Base-by-base conservation (phyloP, 768 basidiomycete genomes). In the Dacryopinax primogenitus region DNA sequence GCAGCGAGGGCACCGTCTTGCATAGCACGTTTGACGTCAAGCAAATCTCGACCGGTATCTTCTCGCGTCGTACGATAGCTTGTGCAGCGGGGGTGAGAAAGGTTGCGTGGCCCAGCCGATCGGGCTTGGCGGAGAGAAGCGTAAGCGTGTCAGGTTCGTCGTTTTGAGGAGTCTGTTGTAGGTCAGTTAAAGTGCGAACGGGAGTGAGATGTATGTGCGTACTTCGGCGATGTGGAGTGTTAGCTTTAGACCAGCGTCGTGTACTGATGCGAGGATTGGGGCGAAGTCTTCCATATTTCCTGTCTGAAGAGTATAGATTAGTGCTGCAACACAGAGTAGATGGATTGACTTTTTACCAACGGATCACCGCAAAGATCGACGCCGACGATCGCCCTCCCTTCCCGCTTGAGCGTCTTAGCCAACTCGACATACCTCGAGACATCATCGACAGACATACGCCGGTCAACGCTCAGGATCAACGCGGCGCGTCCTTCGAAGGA, bases 221-320 rank as follows among this genome's bases (percentile, higher is more conserved):
- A 86, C 88, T 80, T 93, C 90, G 1, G 90, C 88, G 63, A 92
- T 85, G 73, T 92, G 90, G 36, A 92, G 72, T 0, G 90, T 92
- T n/a, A 90, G 69, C 1, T 84, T 80, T 7, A 92, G 73, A 0
- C 87, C 88, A 0, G 80, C 83, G 36, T 72, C 76, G 65, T 81
- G 84, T 0, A 82, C 88, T 51, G 76, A 74, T 12, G 72, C 73
- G 69, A 91, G 83, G 66, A 82, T 77, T 26, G 75, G 75, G 18
- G 73, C 77, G 66, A 87, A 85, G 1, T 70, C 68, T 2, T 74
- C 71, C 71, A 87, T 80, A 68, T 85, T 77, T 0, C 88, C 86
- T 13, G 79, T 81, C 80, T 80, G 64, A 7, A 13, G 4, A 16
- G 64, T 33, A 21, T 4, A 11, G 23, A 7, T 30, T 18, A 34